Evolutionary conservation across 2,329 filamentous ascomycete genomes (phyloP).

Genomic region (Microascus cirrosus): DNA sequence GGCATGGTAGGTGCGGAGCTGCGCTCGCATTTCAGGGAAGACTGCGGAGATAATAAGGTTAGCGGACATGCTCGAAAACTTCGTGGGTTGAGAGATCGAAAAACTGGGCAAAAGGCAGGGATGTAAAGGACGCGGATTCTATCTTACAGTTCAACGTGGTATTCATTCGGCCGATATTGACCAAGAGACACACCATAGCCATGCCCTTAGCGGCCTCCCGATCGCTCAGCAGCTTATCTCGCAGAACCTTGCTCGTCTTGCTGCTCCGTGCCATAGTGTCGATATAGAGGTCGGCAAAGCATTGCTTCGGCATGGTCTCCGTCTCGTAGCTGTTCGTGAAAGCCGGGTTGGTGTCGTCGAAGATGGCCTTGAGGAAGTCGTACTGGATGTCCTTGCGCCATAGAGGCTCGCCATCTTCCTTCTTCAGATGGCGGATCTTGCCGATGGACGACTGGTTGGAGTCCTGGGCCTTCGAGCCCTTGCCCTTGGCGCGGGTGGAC

Average conservation of each 20-base stretch:
- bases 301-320: conserved; percentile 47
- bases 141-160: conserved; percentile 88
- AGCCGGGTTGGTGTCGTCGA: conserved; percentile 61
- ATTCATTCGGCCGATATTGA: conserved; percentile 98
- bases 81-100: background rate
- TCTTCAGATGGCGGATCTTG: conserved; percentile 79
- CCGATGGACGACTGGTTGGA: conserved; percentile 30
- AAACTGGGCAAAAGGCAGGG: background rate
- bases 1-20: conserved; percentile 93
- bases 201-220: conserved; percentile 89
- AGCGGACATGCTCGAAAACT: conserved; percentile 4
- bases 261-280: conserved; percentile 97
- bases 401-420: conserved; percentile 76
- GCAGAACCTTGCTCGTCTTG: conserved; percentile 97
- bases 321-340: conserved; percentile 88
- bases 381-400: conserved; percentile 85
- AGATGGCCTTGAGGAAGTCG: conserved; percentile 71
- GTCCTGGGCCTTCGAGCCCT: conserved; percentile 21
- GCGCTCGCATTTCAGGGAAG: conserved; percentile 98
- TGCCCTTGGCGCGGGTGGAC: conserved; percentile 22
- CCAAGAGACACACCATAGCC: conserved; percentile 97
- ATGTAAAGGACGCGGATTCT: conserved; percentile 1
- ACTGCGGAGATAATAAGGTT: conserved; percentile 40
- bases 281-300: conserved; percentile 93
- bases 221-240: conserved; percentile 91